phyloP scores from a whole-genome alignment of 495 filamentous ascomycete genomes.

The Glarea lozoyensis region DNA sequence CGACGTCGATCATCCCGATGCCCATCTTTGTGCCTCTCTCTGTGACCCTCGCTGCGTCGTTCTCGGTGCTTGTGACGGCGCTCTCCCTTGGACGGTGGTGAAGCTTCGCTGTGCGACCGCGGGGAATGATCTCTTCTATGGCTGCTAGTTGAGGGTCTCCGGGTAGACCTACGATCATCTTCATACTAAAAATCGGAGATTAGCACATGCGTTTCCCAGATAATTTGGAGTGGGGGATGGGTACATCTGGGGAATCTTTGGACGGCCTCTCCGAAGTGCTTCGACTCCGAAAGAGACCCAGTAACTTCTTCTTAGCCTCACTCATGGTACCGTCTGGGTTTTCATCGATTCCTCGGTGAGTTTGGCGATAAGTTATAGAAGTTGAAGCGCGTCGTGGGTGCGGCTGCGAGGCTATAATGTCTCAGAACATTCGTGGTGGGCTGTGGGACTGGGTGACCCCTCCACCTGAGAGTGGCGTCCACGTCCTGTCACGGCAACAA shows the following conservation, averaged over 20 bases:
- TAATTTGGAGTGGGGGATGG: background rate
- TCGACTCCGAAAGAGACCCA: constrained; percentile 19
- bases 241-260: background rate
- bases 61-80: background rate
- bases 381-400: no score
- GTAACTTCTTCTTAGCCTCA: constrained; percentile 15
- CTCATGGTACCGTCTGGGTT: no score
- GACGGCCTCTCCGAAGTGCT: constrained; percentile 2
- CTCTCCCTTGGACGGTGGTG: background rate
- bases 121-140: background rate
- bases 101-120: background rate
- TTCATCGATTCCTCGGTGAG: no score
- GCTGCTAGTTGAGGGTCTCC: background rate
- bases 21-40: background rate
- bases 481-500: no score
- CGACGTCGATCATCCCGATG: constrained; percentile 1
- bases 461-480: no score
- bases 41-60: background rate
- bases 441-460: no score
- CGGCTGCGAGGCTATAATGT: no score
- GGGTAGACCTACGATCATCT: background rate
- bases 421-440: no score
- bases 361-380: no score
- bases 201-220: background rate
- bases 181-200: background rate